phyloP scores from a whole-genome alignment of 75 land plant species.

The Selaginella tamariscina region DNA sequence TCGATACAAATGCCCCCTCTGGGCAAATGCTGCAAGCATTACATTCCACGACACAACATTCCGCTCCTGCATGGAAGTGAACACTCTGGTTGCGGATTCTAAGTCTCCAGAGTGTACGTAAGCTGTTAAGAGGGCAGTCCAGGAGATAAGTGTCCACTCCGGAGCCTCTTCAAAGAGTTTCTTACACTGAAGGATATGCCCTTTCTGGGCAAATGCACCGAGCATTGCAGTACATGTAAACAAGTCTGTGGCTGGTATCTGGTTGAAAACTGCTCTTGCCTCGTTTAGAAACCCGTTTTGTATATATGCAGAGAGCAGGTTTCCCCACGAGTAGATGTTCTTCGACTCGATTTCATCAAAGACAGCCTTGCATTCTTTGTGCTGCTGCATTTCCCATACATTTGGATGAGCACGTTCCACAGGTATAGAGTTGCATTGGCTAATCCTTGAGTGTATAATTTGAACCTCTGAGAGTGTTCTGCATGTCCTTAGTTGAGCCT shows the following conservation, averaged over 20 bases:
- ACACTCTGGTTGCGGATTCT: neutral
- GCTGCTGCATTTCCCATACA: neutral
- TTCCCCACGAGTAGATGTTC: neutral
- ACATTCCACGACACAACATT: neutral
- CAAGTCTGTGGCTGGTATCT: neutral
- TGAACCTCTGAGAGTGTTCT: too few relatives aligned
- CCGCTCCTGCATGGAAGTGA: neutral
- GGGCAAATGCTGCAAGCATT: neutral
- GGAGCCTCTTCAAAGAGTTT: neutral
- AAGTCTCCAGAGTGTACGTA: neutral
- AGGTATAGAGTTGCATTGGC: too few relatives aligned
- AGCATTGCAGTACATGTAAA: neutral
- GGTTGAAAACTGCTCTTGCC: neutral
- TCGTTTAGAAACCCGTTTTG: neutral
- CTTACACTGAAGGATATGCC: neutral
- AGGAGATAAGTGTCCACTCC: neutral
- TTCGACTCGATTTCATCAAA: neutral
- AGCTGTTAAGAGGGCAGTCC: neutral
- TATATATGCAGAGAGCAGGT: neutral
- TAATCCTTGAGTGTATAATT: too few relatives aligned
- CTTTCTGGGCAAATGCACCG: neutral
- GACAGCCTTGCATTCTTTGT: neutral
- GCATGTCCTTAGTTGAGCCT: too few relatives aligned
- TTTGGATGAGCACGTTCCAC: neutral
- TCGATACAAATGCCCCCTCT: neutral